A percentile compares a stretch with the other conserved stretches of the same genome.
Conservation (phyloP, 2,329 filamentous ascomycete species). For the Beauveria sp. region DNA sequence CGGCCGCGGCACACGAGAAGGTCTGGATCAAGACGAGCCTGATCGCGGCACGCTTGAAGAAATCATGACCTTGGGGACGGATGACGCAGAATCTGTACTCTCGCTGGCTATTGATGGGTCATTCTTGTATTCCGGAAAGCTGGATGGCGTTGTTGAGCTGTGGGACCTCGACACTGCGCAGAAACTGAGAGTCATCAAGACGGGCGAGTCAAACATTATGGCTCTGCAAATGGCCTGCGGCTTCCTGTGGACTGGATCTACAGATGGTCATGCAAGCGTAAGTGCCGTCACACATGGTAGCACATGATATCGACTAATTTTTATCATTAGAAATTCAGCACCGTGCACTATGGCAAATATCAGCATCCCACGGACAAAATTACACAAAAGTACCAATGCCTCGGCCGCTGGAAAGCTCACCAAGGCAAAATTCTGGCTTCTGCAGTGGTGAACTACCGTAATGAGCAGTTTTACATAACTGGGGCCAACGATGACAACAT, state of each 20-base stretch:
- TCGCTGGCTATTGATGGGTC: conserved; percentile 82
- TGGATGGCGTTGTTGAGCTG: conserved; percentile 81
- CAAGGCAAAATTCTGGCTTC: conserved; percentile 82
- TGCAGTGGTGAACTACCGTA: conserved; percentile 60
- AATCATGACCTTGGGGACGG: conserved; percentile 56
- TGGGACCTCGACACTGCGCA: conserved; percentile 97
- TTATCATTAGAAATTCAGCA: conserved; percentile 52
- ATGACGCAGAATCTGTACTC: conserved; percentile 58
- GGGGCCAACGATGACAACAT: conserved; percentile 89
- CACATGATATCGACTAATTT: background rate
- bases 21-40: conserved; percentile 29
- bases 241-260: conserved; percentile 78
- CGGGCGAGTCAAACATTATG: conserved; percentile 75
- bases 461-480: conserved; percentile 80
- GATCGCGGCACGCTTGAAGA: conserved; percentile 57
- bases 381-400: conserved; percentile 75
- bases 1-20: conserved; percentile 16
- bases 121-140: conserved; percentile 84
- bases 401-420: conserved; percentile 75
- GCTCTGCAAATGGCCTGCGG: conserved; percentile 80
- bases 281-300: conserved; percentile 20
- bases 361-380: conserved; percentile 42
- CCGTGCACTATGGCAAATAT: conserved; percentile 54
- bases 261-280: conserved; percentile 80
- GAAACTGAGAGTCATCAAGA: conserved; percentile 76